Evolutionary conservation across 2,329 filamentous ascomycete genomes (phyloP).

Genomic region (Fusarium praegraminearum): DNA sequence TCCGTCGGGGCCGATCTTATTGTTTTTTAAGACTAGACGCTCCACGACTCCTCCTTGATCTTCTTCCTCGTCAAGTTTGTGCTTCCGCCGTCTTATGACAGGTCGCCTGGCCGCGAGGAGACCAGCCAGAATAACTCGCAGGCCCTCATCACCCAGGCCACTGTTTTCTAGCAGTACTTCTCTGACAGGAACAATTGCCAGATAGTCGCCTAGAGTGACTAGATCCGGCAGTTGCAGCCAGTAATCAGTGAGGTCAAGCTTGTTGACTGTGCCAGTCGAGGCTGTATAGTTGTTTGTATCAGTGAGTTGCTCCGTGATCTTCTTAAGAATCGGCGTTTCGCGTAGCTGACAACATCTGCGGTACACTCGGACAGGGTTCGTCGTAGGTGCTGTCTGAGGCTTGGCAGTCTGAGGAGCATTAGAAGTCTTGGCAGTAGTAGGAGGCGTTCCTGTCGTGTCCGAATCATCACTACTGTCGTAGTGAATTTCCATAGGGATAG

Average conservation of each 20-base stretch:
- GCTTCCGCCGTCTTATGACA: constrained; percentile 65
- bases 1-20: constrained; percentile 86
- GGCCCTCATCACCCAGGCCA: constrained; percentile 85
- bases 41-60: constrained; percentile 81
- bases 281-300: constrained; percentile 74
- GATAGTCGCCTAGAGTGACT: constrained; percentile 89
- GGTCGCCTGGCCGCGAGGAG: constrained; percentile 82
- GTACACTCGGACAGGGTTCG: constrained; percentile 92
- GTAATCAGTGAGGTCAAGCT: constrained; percentile 86
- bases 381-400: constrained; percentile 72
- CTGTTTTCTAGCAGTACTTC: constrained; percentile 90
- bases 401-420: constrained; percentile 41
- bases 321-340: constrained; percentile 91
- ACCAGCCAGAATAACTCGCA: constrained; percentile 87
- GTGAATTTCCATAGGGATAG: constrained; percentile 84
- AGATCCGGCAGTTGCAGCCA: constrained; percentile 86
- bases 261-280: constrained; percentile 80
- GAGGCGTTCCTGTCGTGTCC: constrained; percentile 40
- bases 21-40: constrained; percentile 89
- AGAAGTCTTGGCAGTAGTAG: constrained; percentile 8
- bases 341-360: constrained; percentile 92
- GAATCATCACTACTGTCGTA: constrained; percentile 75
- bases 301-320: constrained; percentile 88
- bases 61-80: constrained; percentile 56
- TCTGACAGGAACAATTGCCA: constrained; percentile 91